phyloP scores from a whole-genome alignment of 768 basidiomycete genomes.

The Phaffia tasmanica region DNA sequence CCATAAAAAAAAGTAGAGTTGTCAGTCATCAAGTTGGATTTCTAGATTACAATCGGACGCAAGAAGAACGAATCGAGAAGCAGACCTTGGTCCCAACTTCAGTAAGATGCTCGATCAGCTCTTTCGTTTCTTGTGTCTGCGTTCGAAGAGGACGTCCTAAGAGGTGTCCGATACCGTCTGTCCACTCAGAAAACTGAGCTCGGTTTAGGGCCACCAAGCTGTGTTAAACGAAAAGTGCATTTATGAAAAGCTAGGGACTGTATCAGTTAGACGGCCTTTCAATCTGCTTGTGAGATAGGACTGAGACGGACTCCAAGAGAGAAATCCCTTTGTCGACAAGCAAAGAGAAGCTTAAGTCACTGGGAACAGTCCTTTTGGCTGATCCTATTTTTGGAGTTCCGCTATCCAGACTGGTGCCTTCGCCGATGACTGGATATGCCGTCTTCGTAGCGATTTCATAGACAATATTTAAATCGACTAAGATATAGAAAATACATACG shows the following conservation, averaged over 20 bases:
- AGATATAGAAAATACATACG: not conserved
- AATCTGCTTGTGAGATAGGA: not conserved
- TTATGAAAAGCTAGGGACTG: not conserved
- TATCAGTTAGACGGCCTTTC: not conserved
- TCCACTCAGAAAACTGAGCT: constrained; percentile 83
- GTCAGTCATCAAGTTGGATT: not conserved
- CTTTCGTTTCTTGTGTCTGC: constrained; percentile 70
- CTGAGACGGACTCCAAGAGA: constrained; percentile 19
- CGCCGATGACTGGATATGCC: not conserved
- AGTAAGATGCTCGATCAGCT: constrained; percentile 70
- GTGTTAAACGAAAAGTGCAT: too few species aligned
- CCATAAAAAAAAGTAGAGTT: constrained; percentile 30
- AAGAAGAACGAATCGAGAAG: constrained; percentile 42
- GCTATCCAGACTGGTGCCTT: not conserved
- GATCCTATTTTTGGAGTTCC: not conserved
- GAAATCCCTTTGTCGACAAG: constrained; percentile 6
- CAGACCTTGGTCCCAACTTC: constrained; percentile 89
- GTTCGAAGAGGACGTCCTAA: constrained; percentile 71
- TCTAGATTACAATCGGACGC: not conserved
- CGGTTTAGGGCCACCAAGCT: constrained; percentile 60
- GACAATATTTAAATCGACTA: constrained; percentile 62
- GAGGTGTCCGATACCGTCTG: constrained; percentile 81
- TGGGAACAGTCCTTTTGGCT: not conserved
- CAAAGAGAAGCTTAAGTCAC: constrained; percentile 22
- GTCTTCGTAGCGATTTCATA: constrained; percentile 61